Percentiles rank a stretch among this genome's conserved stretches.
These are phyloP conservation scores for Guadua angustifolia DNA, from an alignment of 176 grass and related monocot species.

Conservation along the genomic window DNA sequence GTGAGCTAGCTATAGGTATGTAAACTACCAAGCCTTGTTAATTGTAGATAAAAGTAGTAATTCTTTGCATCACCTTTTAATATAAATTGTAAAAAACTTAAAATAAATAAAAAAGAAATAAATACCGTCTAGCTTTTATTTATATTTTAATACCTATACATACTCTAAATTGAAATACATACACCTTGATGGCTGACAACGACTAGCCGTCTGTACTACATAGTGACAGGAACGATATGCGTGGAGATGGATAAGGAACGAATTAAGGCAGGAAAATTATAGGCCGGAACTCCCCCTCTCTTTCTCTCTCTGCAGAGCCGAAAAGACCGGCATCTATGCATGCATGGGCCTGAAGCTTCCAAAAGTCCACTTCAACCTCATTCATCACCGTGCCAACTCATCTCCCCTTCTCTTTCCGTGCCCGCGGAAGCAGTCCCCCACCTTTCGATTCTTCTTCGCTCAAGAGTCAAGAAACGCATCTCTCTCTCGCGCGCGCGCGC, in stretches of 20 bases:
- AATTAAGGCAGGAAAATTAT: background rate
- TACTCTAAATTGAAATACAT: too few species aligned
- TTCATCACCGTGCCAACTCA: slow-evolving; percentile 49
- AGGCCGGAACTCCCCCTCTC: slow-evolving; percentile 3
- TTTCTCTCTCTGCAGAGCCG: background rate
- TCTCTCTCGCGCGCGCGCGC: background rate
- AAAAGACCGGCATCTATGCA: background rate
- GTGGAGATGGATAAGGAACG: background rate
- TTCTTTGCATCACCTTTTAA: too few species aligned
- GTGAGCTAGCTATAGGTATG: background rate
- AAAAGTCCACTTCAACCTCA: slow-evolving; percentile 44
- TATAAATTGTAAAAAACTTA: too few species aligned
- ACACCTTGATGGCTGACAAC: background rate
- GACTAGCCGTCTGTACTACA: background rate
- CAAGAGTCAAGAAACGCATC: slow-evolving; percentile 26
- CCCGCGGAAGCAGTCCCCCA: background rate
- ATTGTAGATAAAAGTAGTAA: background rate
- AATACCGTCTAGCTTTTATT: too few species aligned
- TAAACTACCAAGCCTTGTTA: background rate
- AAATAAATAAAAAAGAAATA: too few species aligned
- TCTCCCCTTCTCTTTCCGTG: slow-evolving; percentile 25
- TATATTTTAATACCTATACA: too few species aligned
- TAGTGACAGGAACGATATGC: background rate
- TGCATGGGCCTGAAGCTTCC: slow-evolving; percentile 13
- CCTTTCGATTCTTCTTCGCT: background rate